phyloP scores from a whole-genome alignment of 1,284 basidiomycete species.

The Agroathelia rolfsii region DNA sequence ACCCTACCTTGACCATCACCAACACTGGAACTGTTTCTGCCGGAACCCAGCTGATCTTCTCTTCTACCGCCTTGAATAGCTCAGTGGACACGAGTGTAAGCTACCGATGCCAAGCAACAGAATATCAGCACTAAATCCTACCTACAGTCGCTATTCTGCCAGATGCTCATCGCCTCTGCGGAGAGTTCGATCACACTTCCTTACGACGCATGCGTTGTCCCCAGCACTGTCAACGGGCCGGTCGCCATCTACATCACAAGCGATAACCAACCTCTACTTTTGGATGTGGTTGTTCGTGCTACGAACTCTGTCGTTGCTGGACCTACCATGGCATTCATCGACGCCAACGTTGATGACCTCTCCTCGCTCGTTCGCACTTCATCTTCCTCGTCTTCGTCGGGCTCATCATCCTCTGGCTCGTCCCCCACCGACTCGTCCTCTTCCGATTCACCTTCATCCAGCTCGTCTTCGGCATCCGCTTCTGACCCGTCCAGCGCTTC shows the following conservation, averaged over 20 bases:
- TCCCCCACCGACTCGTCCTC: conserved; percentile 12
- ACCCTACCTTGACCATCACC: conserved; percentile 51
- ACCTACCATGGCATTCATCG: conserved; percentile 61
- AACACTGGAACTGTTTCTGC: conserved; percentile 44
- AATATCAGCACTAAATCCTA: not conserved
- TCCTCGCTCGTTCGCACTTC: conserved; percentile 32
- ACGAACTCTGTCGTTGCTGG: conserved; percentile 56
- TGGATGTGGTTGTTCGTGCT: conserved; percentile 54
- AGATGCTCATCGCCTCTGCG: conserved; percentile 65
- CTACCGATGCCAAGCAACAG: no score
- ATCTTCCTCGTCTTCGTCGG: conserved; percentile 7
- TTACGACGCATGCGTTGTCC: conserved; percentile 50
- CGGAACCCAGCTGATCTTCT: conserved; percentile 57
- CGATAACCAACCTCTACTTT: conserved; percentile 50
- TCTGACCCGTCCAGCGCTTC: conserved; percentile 30
- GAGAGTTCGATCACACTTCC: conserved; percentile 49
- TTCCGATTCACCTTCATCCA: conserved; percentile 28
- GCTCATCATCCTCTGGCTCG: conserved; percentile 10
- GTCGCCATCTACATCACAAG: conserved; percentile 66
- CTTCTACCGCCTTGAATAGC: conserved; percentile 44
- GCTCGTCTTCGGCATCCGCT: conserved; percentile 36
- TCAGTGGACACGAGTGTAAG: conserved; percentile 35
- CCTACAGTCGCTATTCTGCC: conserved; percentile 51
- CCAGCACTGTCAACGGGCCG: conserved; percentile 54
- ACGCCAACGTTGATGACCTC: conserved; percentile 42